Evolutionary conservation across 805 yeast genomes (phyloP).

Genomic region (Wickerhamomyces bisporus): DNA sequence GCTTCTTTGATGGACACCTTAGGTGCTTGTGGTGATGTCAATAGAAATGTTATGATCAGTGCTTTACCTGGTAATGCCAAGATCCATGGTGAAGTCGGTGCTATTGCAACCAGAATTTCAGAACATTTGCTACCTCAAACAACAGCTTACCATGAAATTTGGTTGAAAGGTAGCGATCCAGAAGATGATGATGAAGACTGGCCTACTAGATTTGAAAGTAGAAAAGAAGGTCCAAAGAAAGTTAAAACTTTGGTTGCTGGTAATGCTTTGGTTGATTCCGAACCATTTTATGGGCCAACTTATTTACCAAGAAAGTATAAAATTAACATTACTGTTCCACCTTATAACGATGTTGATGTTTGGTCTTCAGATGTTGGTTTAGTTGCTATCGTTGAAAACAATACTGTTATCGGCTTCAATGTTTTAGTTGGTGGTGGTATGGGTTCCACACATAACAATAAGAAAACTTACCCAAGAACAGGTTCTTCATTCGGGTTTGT

Average conservation of each 20-base stretch:
- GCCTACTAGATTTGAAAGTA: conserved; percentile 54
- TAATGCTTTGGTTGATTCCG: conserved; percentile 72
- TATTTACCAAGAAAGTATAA: conserved; percentile 95
- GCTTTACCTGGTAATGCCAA: conserved; percentile 85
- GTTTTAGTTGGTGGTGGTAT: conserved; percentile 96
- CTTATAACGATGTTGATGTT: conserved; percentile 93
- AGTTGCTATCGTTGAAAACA: conserved; percentile 70
- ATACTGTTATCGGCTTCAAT: conserved; percentile 73
- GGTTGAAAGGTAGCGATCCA: conserved; percentile 85
- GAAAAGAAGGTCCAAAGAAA: conserved; percentile 74
- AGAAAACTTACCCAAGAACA: conserved; percentile 93
- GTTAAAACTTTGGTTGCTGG: conserved; percentile 84
- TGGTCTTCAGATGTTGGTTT: conserved; percentile 94
- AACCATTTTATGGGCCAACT: conserved; percentile 82
- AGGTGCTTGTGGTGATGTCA: conserved; percentile 98
- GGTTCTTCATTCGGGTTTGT: conserved; percentile 85
- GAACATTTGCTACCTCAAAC: conserved; percentile 85
- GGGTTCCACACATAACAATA: conserved; percentile 97
- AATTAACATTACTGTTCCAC: conserved; percentile 91
- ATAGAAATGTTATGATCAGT: conserved; percentile 89
- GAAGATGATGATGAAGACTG: conserved; percentile 61
- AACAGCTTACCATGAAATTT: conserved; percentile 94
- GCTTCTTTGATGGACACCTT: conserved; percentile 86
- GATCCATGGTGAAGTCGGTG: conserved; percentile 70
- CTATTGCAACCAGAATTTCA: conserved; percentile 59